Percentiles rank a stretch among this genome's conserved stretches.
These are phyloP conservation scores for Russula ochroleuca DNA, from an alignment of 768 basidiomycete species.

Conservation along the genomic window DNA sequence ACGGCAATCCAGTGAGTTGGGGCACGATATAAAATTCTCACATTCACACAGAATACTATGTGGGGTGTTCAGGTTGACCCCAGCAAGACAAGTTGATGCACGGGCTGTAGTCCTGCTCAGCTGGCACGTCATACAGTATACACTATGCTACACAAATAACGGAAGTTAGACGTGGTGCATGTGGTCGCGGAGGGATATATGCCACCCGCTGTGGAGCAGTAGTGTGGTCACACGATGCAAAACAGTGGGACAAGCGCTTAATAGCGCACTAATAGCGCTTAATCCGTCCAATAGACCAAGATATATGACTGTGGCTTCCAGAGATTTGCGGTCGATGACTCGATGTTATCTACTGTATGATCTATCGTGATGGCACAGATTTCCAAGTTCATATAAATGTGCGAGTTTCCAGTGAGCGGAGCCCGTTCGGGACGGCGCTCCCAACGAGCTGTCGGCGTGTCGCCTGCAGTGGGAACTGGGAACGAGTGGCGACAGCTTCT, in stretches of 20 bases:
- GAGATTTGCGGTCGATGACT: background rate
- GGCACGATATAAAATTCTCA: no score
- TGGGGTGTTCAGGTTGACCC: background rate
- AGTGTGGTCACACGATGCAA: background rate
- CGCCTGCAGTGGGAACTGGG: no score
- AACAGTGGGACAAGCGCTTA: background rate
- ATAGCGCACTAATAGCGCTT: no score
- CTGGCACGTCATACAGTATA: background rate
- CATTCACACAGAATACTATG: no score
- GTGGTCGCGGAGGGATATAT: background rate
- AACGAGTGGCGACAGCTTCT: no score
- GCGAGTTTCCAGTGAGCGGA: background rate
- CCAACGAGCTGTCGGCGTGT: no score
- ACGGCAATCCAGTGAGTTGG: background rate
- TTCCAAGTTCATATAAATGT: background rate
- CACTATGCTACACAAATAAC: no score
- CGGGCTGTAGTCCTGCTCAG: background rate
- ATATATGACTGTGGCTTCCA: background rate
- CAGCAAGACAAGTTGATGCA: background rate
- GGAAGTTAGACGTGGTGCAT: background rate
- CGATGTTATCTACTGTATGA: no score
- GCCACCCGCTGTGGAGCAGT: no score
- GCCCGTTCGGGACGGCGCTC: no score
- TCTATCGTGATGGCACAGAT: background rate
- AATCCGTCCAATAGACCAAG: no score